Evolutionary conservation across 805 yeast genomes (phyloP), one percentile per base, ranked within the genome.

Genomic region (Clavispora carvajalis): DNA sequence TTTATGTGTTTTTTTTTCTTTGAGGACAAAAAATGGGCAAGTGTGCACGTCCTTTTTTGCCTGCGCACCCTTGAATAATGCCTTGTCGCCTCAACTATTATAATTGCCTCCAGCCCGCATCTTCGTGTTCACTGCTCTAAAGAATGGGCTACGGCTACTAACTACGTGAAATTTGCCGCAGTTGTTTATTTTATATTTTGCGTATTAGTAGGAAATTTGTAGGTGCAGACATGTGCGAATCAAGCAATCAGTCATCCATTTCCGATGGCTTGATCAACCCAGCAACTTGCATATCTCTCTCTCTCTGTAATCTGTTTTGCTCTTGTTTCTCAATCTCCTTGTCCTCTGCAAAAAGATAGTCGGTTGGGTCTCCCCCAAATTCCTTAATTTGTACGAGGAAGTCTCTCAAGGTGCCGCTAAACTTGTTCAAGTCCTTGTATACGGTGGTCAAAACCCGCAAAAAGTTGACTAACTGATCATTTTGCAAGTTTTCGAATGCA

Each of bases 361-460:
- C 97, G 17, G 96, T 88, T 41, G 95, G 81, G 60, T 87, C 95
- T 22, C 98, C 98, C 45, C 98, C 99, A 57, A 77, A 79, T 65
- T 91, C 95, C 66, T 89, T 90, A 62, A 91, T 86, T 69, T 93
- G 98, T 33, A 93, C 95, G 60, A 93, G 75, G 77, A 93, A 93
- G 66, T 93, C 99, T 65, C 98, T 82, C 53, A 93, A 72, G 9
- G 85, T 82, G 38, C 87, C 87, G 63, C 80, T 82, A 71, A 93
- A 93, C 58, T 79, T 84, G 47, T 63, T 60, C 45, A 80, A 81
- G 54, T 87, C 93, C 44, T 76, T 80, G 58, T 87, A 87, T 39
- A 82, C 80, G 12, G 77, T 63, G 28, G 85, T 77, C 59, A 93
- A 73, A 5, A 89, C 95, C 51, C 76, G 75, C 44, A 93, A 74